Evolutionary conservation across 805 yeast genomes (phyloP), one percentile per base, ranked within the genome.

Genomic region (Teunomyces lycoperdinae): DNA sequence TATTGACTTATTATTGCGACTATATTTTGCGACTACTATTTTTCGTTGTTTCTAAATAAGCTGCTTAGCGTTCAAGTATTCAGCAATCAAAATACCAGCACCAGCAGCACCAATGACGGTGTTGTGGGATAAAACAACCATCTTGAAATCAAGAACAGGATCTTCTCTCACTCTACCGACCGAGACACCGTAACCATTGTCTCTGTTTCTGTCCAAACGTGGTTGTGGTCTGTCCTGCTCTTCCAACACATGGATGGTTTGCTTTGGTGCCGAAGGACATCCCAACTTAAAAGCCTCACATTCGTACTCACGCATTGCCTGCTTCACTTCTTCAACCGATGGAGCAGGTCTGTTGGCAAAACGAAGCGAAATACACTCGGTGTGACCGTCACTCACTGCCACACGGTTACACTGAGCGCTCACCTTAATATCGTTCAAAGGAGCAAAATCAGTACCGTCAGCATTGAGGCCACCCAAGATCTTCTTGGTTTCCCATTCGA

Each of bases 101-200:
- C 99, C 99, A 24, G 99, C 99, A 62, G 99, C 99, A 63, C 99
- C 99, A 57, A 94, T 89, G 60, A 94, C 80, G 47, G 99, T 94
- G 78, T 94, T 94, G 71, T 94, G 99, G 26, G 97, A 91, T 56
- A 94, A 76, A n/a, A 90, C 94, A 47, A 94, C 97, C 91, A 94
- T 92, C 74, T 94, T 94, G 76, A 80, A 83, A 68, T 94, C 99
- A 58, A 94, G 78, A 9, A 94, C 89, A 7, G 96, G 90, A 66
- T 94, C 99, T 58, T 83, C 87, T 75, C 99, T 85, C 50, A 94
- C 73, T 71, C 99, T 81, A 44, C 99, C 98, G 44, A 94, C 97
- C 41, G 95, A 80, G 45, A 92, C 97, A 60, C 96, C 95, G 70
- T 81, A 91, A 29, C 99, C 98, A 45, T 77, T 79, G 62, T 95